Base-by-base conservation (phyloP, 2,329 filamentous ascomycete genomes). In the Phaeomoniella chlamydospora region DNA sequence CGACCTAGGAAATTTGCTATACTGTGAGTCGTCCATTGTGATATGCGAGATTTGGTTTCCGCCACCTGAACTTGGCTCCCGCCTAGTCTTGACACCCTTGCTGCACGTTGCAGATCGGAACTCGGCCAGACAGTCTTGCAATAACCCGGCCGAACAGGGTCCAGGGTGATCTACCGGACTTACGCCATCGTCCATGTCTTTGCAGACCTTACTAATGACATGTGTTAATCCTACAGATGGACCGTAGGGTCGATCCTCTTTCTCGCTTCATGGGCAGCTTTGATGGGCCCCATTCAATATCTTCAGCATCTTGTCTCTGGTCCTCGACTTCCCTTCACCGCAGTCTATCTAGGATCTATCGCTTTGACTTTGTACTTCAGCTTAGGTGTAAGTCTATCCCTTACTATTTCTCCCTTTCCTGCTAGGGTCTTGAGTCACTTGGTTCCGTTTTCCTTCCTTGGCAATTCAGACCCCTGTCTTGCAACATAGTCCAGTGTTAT, bases 1-100 rank as follows among this genome's bases (percentile, higher is more conserved):
- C 77, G 72, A 55, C 87, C 88, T 47, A 76, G 82, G 61, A 98
- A 96, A 68, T 94, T 98, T 67, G 87, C 88, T 37, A 86, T 93
- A 45, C 60, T 96, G 90, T 96, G 77, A 81, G 88, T 88, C 43
- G 45, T 45, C 40, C 40, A 46, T 44, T 43, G 45, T 42, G 41
- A n/a, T 26, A 26, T 26, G 9, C 22, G 6, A 26, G 22, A n/a
- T n/a, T n/a, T n/a, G n/a, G n/a, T n/a, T n/a, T n/a, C n/a, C n/a
- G n/a, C n/a, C n/a, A n/a, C n/a, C n/a, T n/a, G n/a, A n/a, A n/a
- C n/a, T n/a, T n/a, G n/a, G n/a, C n/a, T n/a, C n/a, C n/a, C n/a
- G n/a, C n/a, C n/a, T n/a, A n/a, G n/a, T n/a, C n/a, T n/a, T n/a
- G n/a, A n/a, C n/a, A n/a, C n/a, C n/a, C n/a, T n/a, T n/a, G n/a